A percentile compares a stretch with the other conserved stretches of the same genome.
Conservation (phyloP, 352 stramenopile species). For the Pythium periplocum region DNA sequence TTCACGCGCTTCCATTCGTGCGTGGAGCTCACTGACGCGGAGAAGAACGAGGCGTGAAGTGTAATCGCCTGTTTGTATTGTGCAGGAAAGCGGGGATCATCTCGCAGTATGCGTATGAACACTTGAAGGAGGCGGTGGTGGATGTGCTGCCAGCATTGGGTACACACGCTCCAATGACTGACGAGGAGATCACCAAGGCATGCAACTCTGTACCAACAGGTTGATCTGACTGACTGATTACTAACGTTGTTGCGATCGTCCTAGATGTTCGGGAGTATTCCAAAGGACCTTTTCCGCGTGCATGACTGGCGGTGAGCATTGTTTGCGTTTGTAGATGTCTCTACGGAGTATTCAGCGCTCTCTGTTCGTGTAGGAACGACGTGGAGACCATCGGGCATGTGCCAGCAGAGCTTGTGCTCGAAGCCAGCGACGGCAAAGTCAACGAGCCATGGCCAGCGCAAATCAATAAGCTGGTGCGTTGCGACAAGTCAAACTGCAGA, state of each 20-base stretch:
- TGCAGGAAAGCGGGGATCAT: slow-evolving; percentile 88
- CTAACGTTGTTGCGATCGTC: neutral
- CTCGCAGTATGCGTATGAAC: slow-evolving; percentile 92
- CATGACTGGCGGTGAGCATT: slow-evolving; percentile 91
- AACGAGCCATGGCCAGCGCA: slow-evolving; percentile 95
- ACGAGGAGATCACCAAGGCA: slow-evolving; percentile 86
- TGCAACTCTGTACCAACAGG: neutral
- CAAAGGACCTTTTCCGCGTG: slow-evolving; percentile 85
- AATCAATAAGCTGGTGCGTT: slow-evolving; percentile 91
- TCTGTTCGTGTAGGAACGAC: slow-evolving; percentile 72
- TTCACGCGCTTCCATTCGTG: slow-evolving; percentile 96
- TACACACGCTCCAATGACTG: slow-evolving; percentile 95
- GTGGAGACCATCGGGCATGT: slow-evolving; percentile 95
- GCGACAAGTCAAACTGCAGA: neutral
- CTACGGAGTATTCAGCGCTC: too few relatives aligned
- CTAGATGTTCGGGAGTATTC: slow-evolving; percentile 92
- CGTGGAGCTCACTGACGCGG: slow-evolving; percentile 7
- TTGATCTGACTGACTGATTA: neutral
- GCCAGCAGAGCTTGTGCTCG: slow-evolving; percentile 86
- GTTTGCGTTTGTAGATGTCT: too few relatives aligned
- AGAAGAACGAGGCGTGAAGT: neutral
- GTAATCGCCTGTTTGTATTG: neutral
- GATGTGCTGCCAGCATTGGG: slow-evolving; percentile 94
- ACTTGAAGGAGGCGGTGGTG: slow-evolving; percentile 77
- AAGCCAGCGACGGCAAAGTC: slow-evolving; percentile 94